A percentile compares a stretch with the other conserved stretches of the same genome.
phyloP scores from a whole-genome alignment of 495 filamentous ascomycete species.

The Penicillium antarcticum region DNA sequence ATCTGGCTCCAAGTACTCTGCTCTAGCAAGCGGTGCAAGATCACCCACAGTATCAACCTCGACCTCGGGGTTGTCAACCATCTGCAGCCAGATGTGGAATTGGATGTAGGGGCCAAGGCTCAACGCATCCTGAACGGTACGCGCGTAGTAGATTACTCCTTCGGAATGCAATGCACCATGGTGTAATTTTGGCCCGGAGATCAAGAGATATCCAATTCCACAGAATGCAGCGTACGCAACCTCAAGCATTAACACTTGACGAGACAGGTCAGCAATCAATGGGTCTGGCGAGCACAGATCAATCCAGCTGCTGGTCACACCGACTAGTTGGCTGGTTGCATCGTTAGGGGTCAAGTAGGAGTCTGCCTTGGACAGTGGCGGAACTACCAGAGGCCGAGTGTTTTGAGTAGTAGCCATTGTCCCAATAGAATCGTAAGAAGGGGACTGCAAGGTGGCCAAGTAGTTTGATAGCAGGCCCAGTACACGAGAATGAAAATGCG shows the following conservation, averaged over 20 bases:
- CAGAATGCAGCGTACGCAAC: conserved; percentile 94
- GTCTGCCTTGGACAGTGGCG: conserved; percentile 68
- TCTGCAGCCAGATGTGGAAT: conserved; percentile 75
- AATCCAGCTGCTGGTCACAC: conserved; percentile 81
- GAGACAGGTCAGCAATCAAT: conserved; percentile 73
- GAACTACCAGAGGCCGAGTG: conserved; percentile 53
- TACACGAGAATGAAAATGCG: conserved; percentile 76
- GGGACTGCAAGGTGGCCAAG: conserved; percentile 37
- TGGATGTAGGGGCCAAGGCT: conserved; percentile 70
- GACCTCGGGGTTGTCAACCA: conserved; percentile 60
- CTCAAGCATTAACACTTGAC: conserved; percentile 85
- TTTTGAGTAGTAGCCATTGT: conserved; percentile 36
- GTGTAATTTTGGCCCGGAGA: conserved; percentile 67
- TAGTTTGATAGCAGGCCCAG: conserved; percentile 58
- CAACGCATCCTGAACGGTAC: conserved; percentile 78
- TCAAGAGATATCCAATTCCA: conserved; percentile 76
- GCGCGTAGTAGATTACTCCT: conserved; percentile 69
- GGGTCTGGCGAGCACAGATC: conserved; percentile 83
- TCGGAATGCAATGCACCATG: conserved; percentile 42
- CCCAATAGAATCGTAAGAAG: conserved; percentile 29
- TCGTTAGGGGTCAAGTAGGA: conserved; percentile 71
- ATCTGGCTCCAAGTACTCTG: conserved; percentile 44
- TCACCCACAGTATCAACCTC: conserved; percentile 54
- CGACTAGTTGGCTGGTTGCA: conserved; percentile 66
- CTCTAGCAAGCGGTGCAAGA: conserved; percentile 55